Evolutionary conservation across 345 rosid genomes (phyloP).

Genomic region (Turritis glabra): DNA sequence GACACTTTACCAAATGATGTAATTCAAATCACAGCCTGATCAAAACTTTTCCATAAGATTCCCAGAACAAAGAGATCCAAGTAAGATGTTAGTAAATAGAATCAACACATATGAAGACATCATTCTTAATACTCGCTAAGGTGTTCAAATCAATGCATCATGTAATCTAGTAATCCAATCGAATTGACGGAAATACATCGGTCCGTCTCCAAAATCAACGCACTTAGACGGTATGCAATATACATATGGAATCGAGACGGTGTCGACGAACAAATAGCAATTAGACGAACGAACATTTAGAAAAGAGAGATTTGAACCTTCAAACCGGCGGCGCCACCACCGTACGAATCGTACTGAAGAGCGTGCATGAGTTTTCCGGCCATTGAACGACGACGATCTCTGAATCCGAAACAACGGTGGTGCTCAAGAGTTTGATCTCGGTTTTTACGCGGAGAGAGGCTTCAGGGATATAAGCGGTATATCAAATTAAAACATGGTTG

Average conservation of each 20-base stretch:
- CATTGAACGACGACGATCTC: constrained; percentile 27
- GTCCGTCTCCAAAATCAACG: not conserved
- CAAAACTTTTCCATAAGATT: not conserved
- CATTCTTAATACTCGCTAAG: not conserved
- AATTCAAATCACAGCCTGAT: not conserved
- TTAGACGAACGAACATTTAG: too few species aligned
- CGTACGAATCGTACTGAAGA: constrained; percentile 49
- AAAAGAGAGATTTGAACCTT: constrained; percentile 25
- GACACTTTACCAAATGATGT: not conserved
- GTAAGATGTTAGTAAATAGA: not conserved
- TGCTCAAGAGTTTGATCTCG: too few species aligned
- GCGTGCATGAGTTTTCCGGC: constrained; percentile 50
- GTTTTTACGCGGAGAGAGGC: not conserved
- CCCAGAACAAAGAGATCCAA: not conserved
- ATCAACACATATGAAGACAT: not conserved
- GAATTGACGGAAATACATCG: too few species aligned
- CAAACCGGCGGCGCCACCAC: constrained; percentile 49
- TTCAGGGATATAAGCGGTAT: not conserved
- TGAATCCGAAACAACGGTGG: not conserved
- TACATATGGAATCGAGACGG: not conserved
- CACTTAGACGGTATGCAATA: too few species aligned
- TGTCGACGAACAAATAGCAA: too few species aligned
- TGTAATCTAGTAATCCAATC: not conserved
- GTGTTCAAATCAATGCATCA: not conserved
- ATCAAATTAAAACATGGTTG: not conserved